A percentile compares a stretch with the other conserved stretches of the same genome.
Conservation (phyloP, 495 filamentous ascomycete species). For the Aspergillus haitiensis region DNA sequence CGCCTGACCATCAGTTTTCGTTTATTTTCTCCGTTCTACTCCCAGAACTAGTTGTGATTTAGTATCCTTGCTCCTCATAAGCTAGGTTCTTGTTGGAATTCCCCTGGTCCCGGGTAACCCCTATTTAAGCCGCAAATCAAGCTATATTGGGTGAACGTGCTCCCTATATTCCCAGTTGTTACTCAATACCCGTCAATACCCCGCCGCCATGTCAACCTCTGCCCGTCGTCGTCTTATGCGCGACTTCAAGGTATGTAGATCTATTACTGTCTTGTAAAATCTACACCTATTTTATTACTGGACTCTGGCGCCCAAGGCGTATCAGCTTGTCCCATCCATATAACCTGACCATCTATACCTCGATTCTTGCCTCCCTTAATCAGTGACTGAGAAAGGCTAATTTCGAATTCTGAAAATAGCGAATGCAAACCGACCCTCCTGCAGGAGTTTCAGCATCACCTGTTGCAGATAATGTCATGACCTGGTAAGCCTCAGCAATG, state of each 20-base stretch:
- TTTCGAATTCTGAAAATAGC: constrained; percentile 49
- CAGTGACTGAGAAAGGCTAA: constrained; percentile 25
- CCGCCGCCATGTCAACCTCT: constrained; percentile 77
- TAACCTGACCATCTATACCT: background rate
- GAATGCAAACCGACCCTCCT: constrained; percentile 98
- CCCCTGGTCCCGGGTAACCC: background rate
- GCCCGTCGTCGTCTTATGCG: constrained; percentile 94
- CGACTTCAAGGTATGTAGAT: constrained; percentile 84
- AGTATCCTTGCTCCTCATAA: background rate
- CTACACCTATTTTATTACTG: too few relatives aligned
- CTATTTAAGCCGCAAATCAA: background rate
- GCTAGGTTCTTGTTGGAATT: background rate
- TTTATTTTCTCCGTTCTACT: background rate
- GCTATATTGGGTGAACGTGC: background rate
- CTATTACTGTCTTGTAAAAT: too few relatives aligned
- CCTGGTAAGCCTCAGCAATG: constrained; percentile 64
- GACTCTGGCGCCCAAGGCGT: too few relatives aligned
- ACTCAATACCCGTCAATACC: constrained; percentile 15
- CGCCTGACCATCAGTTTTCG: constrained; percentile 1
- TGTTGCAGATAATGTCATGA: constrained; percentile 98
- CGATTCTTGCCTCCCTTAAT: background rate
- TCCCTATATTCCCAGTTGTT: constrained; percentile 13
- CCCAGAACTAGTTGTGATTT: background rate
- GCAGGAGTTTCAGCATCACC: constrained; percentile 96
- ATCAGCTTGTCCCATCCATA: too few relatives aligned